phyloP scores from a whole-genome alignment of 352 stramenopile species.

The Phytophthora aleatoria region DNA sequence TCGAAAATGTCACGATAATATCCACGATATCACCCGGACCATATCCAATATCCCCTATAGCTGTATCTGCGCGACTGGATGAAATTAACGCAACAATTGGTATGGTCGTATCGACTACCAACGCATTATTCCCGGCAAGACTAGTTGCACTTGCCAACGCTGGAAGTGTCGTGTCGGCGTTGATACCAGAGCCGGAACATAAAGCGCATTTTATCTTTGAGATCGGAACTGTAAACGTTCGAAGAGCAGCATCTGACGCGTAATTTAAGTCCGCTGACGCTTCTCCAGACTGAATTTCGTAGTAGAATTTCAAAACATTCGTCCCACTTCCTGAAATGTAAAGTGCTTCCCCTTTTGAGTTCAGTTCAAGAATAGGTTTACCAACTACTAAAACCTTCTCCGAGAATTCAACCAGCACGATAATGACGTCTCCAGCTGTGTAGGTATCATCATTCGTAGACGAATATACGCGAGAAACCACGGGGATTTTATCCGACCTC shows the following conservation, averaged over 20 bases:
- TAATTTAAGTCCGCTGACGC: conserved; percentile 54
- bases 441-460: conserved; percentile 56
- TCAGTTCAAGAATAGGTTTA: conserved; percentile 61
- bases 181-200: conserved; percentile 29
- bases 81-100: conserved; percentile 52
- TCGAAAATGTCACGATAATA: conserved; percentile 68
- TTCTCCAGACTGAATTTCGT: conserved; percentile 61
- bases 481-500: conserved; percentile 38
- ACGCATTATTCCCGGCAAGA: conserved; percentile 30
- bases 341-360: conserved; percentile 60
- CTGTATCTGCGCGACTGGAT: conserved; percentile 44
- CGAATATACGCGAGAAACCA: conserved; percentile 45
- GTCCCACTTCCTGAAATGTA: conserved; percentile 59
- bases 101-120: conserved; percentile 49
- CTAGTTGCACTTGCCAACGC: conserved; percentile 25
- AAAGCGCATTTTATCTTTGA: conserved; percentile 32
- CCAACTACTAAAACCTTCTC: conserved; percentile 54
- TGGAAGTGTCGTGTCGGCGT: conserved; percentile 51
- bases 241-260: conserved; percentile 45
- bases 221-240: conserved; percentile 25
- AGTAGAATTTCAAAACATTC: conserved; percentile 61
- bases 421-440: conserved; percentile 62
- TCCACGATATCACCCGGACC: conserved; percentile 74
- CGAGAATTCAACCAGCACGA: conserved; percentile 62
- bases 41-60: conserved; percentile 43